Percentiles rank a stretch among this genome's conserved stretches.
These are phyloP conservation scores for Rhizophagus sp. DNA, from an alignment of 192 early-diverging fungal species.

Conservation along the genomic window DNA sequence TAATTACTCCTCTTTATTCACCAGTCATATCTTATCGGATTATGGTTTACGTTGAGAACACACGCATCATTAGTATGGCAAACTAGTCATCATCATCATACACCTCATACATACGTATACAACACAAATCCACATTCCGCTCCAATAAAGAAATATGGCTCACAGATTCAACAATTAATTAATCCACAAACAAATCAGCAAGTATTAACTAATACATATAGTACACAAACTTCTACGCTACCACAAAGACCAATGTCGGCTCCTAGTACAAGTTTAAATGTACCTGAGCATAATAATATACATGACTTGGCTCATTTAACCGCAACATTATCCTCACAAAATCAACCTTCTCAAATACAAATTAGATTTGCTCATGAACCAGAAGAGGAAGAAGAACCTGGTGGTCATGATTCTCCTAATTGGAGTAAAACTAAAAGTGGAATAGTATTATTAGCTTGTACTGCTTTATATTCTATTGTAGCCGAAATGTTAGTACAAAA, in stretches of 20 bases:
- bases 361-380: conserved; percentile 49
- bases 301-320: conserved; percentile 17
- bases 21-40: conserved; percentile 83
- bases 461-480: conserved; percentile 82
- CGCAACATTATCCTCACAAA: conserved; percentile 30
- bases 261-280: not conserved
- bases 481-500: conserved; percentile 91
- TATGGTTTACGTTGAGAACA: conserved; percentile 92
- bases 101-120: not conserved
- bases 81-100: conserved; percentile 43
- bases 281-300: conserved; percentile 12
- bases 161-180: conserved; percentile 43
- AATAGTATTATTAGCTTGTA: conserved; percentile 78
- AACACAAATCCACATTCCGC: conserved; percentile 24
- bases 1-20: not conserved
- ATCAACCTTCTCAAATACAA: conserved; percentile 29
- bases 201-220: not conserved
- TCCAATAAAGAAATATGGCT: conserved; percentile 42
- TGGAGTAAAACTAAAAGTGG: conserved; percentile 84
- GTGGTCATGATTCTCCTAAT: conserved; percentile 90
- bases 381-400: conserved; percentile 62
- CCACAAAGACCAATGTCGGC: not conserved
- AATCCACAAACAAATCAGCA: not conserved
- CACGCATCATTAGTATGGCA: conserved; percentile 81
- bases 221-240: not conserved